phyloP scores from a whole-genome alignment of 805 yeast species.

The Schizosaccharomyces octosporus region DNA sequence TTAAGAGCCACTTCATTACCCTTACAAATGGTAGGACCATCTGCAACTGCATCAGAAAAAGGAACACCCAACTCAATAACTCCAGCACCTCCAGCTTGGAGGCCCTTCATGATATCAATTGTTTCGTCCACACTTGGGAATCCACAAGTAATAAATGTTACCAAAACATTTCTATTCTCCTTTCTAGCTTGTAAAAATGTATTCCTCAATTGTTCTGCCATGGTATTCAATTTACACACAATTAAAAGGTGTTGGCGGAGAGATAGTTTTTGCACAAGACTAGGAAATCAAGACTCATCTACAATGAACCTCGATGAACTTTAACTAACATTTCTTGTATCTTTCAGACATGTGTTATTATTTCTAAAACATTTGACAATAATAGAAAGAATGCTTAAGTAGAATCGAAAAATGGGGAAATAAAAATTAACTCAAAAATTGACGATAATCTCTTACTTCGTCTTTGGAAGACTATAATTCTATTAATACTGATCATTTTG shows the following conservation, averaged over 20 bases:
- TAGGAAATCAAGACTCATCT: too few relatives aligned
- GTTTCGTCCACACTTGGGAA: slow-evolving; percentile 76
- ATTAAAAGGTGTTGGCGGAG: not conserved
- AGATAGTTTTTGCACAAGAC: not conserved
- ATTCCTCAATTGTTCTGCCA: slow-evolving; percentile 18
- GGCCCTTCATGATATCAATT: slow-evolving; percentile 57
- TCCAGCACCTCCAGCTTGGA: slow-evolving; percentile 90
- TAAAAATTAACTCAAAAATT: too few relatives aligned
- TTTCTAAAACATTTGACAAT: too few relatives aligned
- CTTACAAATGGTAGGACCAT: slow-evolving; percentile 87
- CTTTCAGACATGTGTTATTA: too few relatives aligned
- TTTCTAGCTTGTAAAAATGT: slow-evolving; percentile 31
- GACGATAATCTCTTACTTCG: too few relatives aligned
- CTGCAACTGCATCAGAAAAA: slow-evolving; percentile 95
- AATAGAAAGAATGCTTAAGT: too few relatives aligned
- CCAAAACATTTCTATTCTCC: slow-evolving; percentile 55
- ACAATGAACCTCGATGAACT: too few relatives aligned
- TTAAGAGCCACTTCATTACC: slow-evolving; percentile 58
- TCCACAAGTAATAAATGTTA: slow-evolving; percentile 86
- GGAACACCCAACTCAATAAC: slow-evolving; percentile 89
- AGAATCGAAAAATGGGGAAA: too few relatives aligned
- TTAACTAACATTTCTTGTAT: too few relatives aligned
- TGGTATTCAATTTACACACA: not conserved
- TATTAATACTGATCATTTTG: too few relatives aligned
- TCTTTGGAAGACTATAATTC: too few relatives aligned